phyloP scores from a whole-genome alignment of 2,329 filamentous ascomycete genomes.

The Colletotrichum liriopes region DNA sequence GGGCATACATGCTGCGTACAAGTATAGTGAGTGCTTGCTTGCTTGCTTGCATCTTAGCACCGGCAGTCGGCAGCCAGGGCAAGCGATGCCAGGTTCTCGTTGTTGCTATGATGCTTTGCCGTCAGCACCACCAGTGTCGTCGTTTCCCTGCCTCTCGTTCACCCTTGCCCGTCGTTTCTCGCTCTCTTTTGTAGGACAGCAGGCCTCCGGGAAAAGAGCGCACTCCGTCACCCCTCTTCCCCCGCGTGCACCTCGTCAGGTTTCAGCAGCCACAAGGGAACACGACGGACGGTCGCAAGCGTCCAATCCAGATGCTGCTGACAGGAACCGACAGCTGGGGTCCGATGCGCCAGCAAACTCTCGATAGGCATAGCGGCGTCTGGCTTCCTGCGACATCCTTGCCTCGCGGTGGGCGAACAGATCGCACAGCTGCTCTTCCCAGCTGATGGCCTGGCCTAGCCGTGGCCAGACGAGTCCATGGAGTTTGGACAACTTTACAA shows the following conservation, averaged over 20 bases:
- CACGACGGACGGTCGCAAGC: slow-evolving; percentile 17
- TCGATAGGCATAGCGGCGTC: slow-evolving; percentile 26
- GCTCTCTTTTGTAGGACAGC: neutral
- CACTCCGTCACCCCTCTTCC: neutral
- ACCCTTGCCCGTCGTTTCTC: neutral
- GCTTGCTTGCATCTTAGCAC: neutral
- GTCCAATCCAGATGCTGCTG: slow-evolving; percentile 25
- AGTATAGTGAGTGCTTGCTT: neutral
- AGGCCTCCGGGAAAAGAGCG: neutral
- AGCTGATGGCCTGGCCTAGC: slow-evolving; percentile 12
- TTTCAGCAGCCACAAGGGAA: slow-evolving; percentile 9
- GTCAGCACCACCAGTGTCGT: neutral
- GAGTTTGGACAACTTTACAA: slow-evolving; percentile 25
- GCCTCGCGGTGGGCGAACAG: slow-evolving; percentile 19
- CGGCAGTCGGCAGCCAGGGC: neutral
- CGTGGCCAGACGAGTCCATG: slow-evolving; percentile 38
- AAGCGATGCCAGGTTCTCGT: neutral
- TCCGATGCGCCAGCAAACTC: slow-evolving; percentile 38
- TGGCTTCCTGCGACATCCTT: slow-evolving; percentile 19
- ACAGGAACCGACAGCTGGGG: slow-evolving; percentile 32
- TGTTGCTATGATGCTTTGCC: neutral
- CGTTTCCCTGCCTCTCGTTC: neutral
- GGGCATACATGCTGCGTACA: neutral
- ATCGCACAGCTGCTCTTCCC: slow-evolving; percentile 17
- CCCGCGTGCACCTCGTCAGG: slow-evolving; percentile 6